These are phyloP conservation scores for Saccharomyces uvarum DNA, from an alignment of 1,139 yeast genomes.

Conservation along the genomic window DNA sequence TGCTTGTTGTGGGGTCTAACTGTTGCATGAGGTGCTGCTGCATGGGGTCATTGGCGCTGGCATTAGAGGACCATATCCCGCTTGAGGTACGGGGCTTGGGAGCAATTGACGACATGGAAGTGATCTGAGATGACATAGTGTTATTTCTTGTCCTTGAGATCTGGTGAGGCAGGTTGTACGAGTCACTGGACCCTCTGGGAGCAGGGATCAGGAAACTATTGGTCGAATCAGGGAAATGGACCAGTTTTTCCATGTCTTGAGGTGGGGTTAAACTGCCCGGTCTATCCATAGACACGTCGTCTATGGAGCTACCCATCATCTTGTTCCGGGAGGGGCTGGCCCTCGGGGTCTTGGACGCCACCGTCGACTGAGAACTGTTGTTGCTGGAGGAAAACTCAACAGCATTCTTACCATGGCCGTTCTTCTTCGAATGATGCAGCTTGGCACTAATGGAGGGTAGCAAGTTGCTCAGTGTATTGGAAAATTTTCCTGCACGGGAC, in stretches of 20 bases:
- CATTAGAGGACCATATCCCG: conserved; percentile 23
- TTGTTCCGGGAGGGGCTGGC: not conserved
- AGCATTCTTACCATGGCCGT: conserved; percentile 9
- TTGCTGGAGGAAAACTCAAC: conserved; percentile 4
- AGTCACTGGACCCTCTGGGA: conserved; percentile 28
- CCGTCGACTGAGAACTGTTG: conserved; percentile 4
- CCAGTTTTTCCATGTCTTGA: conserved; percentile 20
- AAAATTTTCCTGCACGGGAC: conserved; percentile 29
- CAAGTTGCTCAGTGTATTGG: conserved; percentile 30
- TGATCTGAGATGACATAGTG: conserved; percentile 31
- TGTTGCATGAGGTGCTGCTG: conserved; percentile 13
- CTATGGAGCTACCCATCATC: not conserved
- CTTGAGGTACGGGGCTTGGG: conserved; percentile 20
- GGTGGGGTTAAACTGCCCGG: conserved; percentile 24
- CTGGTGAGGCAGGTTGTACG: conserved; percentile 19
- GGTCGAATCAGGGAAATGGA: conserved; percentile 25
- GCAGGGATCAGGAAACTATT: conserved; percentile 13
- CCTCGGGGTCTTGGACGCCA: conserved; percentile 3
- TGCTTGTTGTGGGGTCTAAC: conserved; percentile 10
- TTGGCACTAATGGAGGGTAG: conserved; percentile 31
- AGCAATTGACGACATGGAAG: conserved; percentile 26
- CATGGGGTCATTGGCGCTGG: conserved; percentile 7
- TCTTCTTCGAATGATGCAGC: conserved; percentile 28
- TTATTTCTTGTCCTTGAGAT: conserved; percentile 30
- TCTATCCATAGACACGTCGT: conserved; percentile 6